Evolutionary conservation across 495 filamentous ascomycete species (phyloP), one percentile per base, ranked within the genome.

Genomic region (Friedmanniomyces endolithicus): DNA sequence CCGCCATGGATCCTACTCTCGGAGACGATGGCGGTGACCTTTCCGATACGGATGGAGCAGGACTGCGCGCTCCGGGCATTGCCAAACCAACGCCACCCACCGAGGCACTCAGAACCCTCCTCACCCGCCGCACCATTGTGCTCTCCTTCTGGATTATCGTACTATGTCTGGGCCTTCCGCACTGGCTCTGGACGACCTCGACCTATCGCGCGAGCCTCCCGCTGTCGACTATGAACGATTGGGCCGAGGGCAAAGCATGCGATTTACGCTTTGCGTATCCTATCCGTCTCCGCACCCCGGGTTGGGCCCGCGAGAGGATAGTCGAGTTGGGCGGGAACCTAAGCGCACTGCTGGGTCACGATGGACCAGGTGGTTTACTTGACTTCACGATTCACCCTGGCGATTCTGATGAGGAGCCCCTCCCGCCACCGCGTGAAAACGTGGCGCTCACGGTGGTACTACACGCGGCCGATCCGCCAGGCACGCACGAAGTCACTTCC

Each of bases 171-270:
- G 94, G 92, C 17, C 70, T 97, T 56, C 92, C 92, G 60, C 83
- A 95, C 81, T 98, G 92, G 92, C 88, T 87, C 81, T 81, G 82
- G 67, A 97, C 92, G n/a, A 97, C 94, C 0, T 84, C 87, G 0
- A 92, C 97, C 62, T 88, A 96, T 71, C 80, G 92, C 41, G 88
- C 92, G 1, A 76, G 80, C 35, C 71, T 98, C 61, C 92, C 92
- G 35, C 68, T 96, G 63, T 75, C 82, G 62, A 78, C 84, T 55
- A 98, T 98, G 92, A 79, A 84, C 48, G 80, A 85, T 53, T 97
- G 92, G 92, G 86, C 90, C 14, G 85, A 94, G 65, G 88, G 92
- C 43, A 90, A 85, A 79, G 90, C 92, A 69, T 98, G 92, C 67
- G 82, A 80, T 57, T 87, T 88, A 17, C 86, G 88, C 14, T 94